Evolutionary conservation across 1,139 yeast species (phyloP).

Genomic region (Candida smagusa): DNA sequence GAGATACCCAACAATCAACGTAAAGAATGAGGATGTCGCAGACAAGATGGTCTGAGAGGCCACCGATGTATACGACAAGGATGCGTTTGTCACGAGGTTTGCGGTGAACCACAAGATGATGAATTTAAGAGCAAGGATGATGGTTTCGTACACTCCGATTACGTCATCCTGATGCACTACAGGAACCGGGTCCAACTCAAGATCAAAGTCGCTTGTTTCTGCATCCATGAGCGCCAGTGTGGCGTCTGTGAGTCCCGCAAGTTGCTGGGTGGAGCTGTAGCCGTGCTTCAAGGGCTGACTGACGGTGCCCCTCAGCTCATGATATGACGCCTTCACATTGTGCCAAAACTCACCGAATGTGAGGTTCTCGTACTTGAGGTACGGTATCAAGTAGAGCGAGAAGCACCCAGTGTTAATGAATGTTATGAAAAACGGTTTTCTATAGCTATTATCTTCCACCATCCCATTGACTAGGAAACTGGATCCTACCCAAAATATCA

Average conservation of each 20-base stretch:
- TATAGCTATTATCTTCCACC: constrained; percentile 64
- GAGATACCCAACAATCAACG: constrained; percentile 75
- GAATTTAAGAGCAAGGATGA: constrained; percentile 70
- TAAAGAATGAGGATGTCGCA: constrained; percentile 90
- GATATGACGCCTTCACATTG: constrained; percentile 21
- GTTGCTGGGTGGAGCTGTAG: constrained; percentile 23
- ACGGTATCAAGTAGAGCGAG: constrained; percentile 71
- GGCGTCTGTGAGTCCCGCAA: constrained; percentile 17
- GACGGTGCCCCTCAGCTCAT: constrained; percentile 5
- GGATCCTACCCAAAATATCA: constrained; percentile 83
- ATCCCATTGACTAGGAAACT: constrained; percentile 75
- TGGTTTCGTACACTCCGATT: constrained; percentile 45
- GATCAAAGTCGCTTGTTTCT: constrained; percentile 2
- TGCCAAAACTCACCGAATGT: constrained; percentile 22
- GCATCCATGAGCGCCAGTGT: constrained; percentile 5
- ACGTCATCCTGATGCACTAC: constrained; percentile 21
- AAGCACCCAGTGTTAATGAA: constrained; percentile 88
- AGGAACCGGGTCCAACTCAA: constrained; percentile 9
- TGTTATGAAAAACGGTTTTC: constrained; percentile 93
- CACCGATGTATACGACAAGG: constrained; percentile 83
- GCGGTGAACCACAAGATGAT: constrained; percentile 88
- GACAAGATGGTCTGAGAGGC: constrained; percentile 91
- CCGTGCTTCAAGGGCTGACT: constrained; percentile 9
- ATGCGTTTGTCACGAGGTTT: constrained; percentile 83
- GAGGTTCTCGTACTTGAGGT: constrained; percentile 26